phyloP scores from a whole-genome alignment of 345 rosid genomes.

The Eucalyptus erythrocorys region DNA sequence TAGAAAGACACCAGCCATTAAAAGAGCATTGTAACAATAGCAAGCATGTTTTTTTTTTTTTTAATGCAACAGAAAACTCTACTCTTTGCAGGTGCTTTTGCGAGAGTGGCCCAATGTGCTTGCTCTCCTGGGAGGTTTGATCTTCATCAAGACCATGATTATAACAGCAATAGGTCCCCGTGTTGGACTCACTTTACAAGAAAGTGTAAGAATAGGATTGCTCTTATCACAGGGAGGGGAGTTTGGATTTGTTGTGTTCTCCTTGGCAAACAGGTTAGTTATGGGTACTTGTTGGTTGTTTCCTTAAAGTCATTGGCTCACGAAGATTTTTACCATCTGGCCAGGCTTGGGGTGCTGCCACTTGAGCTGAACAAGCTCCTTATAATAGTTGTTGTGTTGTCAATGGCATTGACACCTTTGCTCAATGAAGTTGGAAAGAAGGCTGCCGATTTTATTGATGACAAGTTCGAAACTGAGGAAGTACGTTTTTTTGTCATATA shows the following conservation, averaged over 20 bases:
- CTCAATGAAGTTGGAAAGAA: constrained; percentile 79
- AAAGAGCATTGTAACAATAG: neutral
- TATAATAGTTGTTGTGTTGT: constrained; percentile 87
- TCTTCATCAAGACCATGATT: constrained; percentile 77
- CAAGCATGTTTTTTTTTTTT: neutral
- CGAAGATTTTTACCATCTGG: neutral
- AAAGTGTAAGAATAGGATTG: constrained; percentile 87
- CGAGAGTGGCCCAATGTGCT: constrained; percentile 97
- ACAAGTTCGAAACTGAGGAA: constrained; percentile 24
- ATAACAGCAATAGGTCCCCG: constrained; percentile 89
- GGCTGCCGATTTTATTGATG: constrained; percentile 74
- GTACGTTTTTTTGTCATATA: constrained; percentile 13
- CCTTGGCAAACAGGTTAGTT: constrained; percentile 81
- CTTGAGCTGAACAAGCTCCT: constrained; percentile 97
- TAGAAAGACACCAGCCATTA: neutral
- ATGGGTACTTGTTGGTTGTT: neutral
- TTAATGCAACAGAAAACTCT: neutral
- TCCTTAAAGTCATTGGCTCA: neutral
- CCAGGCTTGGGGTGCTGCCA: constrained; percentile 95
- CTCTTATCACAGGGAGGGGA: constrained; percentile 98
- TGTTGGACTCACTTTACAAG: constrained; percentile 82
- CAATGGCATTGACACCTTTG: constrained; percentile 93
- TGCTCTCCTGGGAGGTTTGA: constrained; percentile 82
- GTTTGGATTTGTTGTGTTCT: constrained; percentile 91
- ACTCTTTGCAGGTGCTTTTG: constrained; percentile 50